These are phyloP conservation scores for Tolypocladium inflatum DNA, from an alignment of 2,329 filamentous ascomycete species.

Conservation along the genomic window DNA sequence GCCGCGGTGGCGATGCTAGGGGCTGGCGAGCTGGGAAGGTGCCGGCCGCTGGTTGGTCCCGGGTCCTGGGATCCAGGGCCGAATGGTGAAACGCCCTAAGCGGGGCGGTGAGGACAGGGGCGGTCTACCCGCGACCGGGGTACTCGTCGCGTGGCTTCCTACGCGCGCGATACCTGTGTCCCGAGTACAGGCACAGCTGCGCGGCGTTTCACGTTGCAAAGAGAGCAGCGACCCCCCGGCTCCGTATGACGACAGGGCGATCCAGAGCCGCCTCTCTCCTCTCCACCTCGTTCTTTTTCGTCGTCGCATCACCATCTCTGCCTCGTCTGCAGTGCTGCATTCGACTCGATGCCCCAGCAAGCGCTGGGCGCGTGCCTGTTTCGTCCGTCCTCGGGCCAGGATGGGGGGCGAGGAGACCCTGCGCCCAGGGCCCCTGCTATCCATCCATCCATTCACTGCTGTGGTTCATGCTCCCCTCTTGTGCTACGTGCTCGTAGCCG, in stretches of 20 bases:
- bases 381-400: not conserved
- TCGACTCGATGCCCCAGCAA: not conserved
- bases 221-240: not conserved
- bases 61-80: not conserved
- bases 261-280: not conserved
- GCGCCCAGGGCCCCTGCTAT: not conserved
- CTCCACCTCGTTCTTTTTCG: not conserved
- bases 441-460: not conserved
- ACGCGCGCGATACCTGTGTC: too few species aligned
- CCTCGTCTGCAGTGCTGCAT: too few species aligned
- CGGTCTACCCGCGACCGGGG: too few species aligned
- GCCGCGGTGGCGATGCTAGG: not conserved
- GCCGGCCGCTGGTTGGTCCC: not conserved
- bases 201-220: not conserved
- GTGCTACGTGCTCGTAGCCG: not conserved
- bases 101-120: not conserved
- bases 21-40: not conserved
- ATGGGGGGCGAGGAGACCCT: not conserved
- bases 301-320: not conserved
- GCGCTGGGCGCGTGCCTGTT: not conserved
- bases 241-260: not conserved
- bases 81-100: constrained; percentile 1
- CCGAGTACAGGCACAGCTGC: not conserved
- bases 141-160: too few species aligned
- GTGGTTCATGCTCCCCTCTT: not conserved